phyloP scores from a whole-genome alignment of 768 basidiomycete species.

The Mycena galericulata region DNA sequence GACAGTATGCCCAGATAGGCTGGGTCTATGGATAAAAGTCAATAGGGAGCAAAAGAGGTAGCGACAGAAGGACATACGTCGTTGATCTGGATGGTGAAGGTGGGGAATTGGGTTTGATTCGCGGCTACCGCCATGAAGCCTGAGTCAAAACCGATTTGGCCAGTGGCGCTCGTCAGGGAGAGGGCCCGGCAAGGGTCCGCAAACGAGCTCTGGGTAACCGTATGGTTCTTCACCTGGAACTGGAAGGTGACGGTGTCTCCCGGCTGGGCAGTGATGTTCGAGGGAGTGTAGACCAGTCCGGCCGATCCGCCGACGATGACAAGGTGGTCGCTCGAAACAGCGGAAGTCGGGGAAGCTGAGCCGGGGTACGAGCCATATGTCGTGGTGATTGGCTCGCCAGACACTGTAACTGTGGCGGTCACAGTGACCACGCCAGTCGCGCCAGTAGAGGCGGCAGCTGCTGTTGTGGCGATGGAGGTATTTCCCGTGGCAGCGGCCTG shows the following conservation, averaged over 20 bases:
- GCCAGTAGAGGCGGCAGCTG: conserved; percentile 40
- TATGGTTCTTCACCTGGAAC: conserved; percentile 64
- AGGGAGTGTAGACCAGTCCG: conserved; percentile 52
- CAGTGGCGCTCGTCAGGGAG: conserved; percentile 56
- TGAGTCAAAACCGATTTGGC: conserved; percentile 57
- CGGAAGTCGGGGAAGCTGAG: conserved; percentile 36
- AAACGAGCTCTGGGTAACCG: conserved; percentile 57
- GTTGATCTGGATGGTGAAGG: conserved; percentile 65
- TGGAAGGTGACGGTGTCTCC: conserved; percentile 63
- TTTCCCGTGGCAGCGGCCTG: conserved; percentile 60
- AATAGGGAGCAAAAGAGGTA: conserved; percentile 1
- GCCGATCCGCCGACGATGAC: conserved; percentile 58
- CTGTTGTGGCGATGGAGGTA: conserved; percentile 26
- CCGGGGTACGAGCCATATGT: conserved; percentile 37
- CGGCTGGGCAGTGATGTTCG: conserved; percentile 58
- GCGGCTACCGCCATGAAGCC: conserved; percentile 65
- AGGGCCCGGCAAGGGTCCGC: conserved; percentile 58
- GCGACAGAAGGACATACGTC: conserved; percentile 50
- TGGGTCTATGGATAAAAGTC: conserved; percentile 49
- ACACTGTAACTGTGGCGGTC: conserved; percentile 50
- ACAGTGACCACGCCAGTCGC: conserved; percentile 45
- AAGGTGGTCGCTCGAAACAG: conserved; percentile 48
- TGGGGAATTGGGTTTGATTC: conserved; percentile 59
- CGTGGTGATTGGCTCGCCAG: conserved; percentile 40
- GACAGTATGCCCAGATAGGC: conserved; percentile 70